phyloP scores from a whole-genome alignment of 2,329 filamentous ascomycete species.

The Colletotrichum sp. region DNA sequence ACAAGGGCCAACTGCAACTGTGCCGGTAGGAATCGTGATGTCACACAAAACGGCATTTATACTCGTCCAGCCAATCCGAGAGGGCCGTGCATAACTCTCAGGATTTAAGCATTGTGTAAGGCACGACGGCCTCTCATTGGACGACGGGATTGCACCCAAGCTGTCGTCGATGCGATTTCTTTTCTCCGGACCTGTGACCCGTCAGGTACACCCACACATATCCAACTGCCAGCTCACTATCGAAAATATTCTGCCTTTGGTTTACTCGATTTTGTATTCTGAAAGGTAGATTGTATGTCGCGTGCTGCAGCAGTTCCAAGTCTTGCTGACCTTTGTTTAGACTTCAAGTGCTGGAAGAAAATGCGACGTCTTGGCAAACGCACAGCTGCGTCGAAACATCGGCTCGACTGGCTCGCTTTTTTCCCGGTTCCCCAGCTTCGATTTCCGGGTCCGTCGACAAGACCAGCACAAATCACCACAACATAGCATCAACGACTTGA shows the following conservation, averaged over 20 bases:
- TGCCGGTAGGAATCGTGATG: slow-evolving; percentile 6
- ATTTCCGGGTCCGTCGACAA: background rate
- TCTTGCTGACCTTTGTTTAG: background rate
- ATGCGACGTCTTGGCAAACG: slow-evolving; percentile 15
- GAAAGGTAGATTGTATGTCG: background rate
- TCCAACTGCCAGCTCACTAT: background rate
- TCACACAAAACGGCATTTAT: background rate
- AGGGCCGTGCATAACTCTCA: background rate
- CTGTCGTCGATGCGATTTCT: background rate
- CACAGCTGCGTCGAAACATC: background rate
- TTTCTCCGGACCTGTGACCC: background rate
- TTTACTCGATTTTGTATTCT: background rate
- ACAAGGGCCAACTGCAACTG: background rate
- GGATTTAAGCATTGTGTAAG: background rate
- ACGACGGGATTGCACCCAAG: background rate
- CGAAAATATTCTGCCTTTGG: background rate
- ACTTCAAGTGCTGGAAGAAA: background rate
- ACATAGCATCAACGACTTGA: background rate
- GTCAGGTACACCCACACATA: background rate
- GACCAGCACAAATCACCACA: background rate
- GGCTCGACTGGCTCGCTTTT: background rate
- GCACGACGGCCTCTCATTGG: background rate
- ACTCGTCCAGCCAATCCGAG: background rate
- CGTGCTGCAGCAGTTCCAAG: background rate
- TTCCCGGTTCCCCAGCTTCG: background rate